Evolutionary conservation across 208 protist genomes (phyloP).

Genomic region (Leishmania tarentolae): DNA sequence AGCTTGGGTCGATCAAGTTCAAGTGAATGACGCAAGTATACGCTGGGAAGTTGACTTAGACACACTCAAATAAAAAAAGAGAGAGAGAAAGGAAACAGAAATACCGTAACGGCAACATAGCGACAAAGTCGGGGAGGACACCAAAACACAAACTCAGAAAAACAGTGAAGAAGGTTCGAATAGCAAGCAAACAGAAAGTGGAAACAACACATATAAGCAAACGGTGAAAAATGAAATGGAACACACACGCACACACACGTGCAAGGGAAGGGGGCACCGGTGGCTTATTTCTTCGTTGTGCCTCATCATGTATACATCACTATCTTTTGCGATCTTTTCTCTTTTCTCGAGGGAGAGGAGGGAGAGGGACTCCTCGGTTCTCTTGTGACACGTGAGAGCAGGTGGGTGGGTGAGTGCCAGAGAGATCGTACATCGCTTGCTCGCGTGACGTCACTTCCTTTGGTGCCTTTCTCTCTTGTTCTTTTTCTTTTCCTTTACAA

Average conservation of each 20-base stretch:
- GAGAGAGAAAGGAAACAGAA: not conserved
- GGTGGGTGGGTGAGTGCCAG: not conserved
- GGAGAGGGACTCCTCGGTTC: not conserved
- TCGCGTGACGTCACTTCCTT: not conserved
- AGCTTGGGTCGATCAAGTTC: not conserved
- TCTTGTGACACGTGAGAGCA: not conserved
- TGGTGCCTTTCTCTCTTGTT: not conserved
- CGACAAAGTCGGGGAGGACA: too few relatives aligned
- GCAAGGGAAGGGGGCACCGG: not conserved
- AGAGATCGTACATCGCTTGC: not conserved
- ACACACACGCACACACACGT: not conserved
- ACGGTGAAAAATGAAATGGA: too few relatives aligned
- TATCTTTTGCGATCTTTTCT: not conserved
- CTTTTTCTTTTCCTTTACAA: not conserved
- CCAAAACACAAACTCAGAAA: not conserved
- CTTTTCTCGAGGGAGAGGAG: not conserved
- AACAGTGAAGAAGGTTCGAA: not conserved
- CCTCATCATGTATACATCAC: conserved; percentile 9
- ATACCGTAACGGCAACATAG: not conserved
- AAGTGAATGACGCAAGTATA: not conserved
- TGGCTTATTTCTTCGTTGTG: not conserved
- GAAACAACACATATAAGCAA: not conserved
- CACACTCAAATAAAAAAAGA: not conserved
- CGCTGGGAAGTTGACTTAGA: not conserved
- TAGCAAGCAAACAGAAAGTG: not conserved